Evolutionary conservation across 2,329 filamentous ascomycete species (phyloP), one percentile per base, ranked within the genome.

Genomic region (Bipolaris zeicola): DNA sequence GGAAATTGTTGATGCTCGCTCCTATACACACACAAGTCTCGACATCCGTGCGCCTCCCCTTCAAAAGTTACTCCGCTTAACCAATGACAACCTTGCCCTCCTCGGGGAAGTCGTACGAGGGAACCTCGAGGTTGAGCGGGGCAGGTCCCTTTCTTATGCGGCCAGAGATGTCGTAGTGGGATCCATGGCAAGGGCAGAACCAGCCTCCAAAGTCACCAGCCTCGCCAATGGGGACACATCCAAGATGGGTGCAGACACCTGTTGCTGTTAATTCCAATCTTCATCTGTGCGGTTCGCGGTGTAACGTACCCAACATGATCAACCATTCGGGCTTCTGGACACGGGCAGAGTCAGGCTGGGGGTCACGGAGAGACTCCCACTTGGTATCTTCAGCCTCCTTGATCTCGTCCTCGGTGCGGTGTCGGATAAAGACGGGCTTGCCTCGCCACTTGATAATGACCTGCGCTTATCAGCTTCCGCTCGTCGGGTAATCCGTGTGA

Each of bases 181-280:
- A 97, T 80, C 95, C 95, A 87, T 99, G 95, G 90, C 95, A 99
- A 67, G 95, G 95, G 85, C 95, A 99, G 90, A 99, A 99, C 95
- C 95, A 99, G 77, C 95, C 95, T 78, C 95, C 95, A 75, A 84
- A 99, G 81, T 99, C 96, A 79, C 95, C 95, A 65, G 95, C 92
- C 85, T 99, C 95, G 75, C 96, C 95, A 74, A 99, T 99, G 77
- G 95, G 95, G 70, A 99, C 95, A 87, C 95, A 99, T 82, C 95
- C 95, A 77, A 99, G 84, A 82, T 99, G 95, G 75, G 95, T 99
- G 90, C 95, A 99, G 81, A 99, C 94, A 82, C 92, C 91, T 94
- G 65, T 57, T 46, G 20, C 24, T 57, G 61, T 77, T 65, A 78
- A 72, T 33, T 16, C 22, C 58, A 47, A 46, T 49, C 36, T 37